Conservation (phyloP, 495 filamentous ascomycete genomes). For the Penicillium paradoxum region DNA sequence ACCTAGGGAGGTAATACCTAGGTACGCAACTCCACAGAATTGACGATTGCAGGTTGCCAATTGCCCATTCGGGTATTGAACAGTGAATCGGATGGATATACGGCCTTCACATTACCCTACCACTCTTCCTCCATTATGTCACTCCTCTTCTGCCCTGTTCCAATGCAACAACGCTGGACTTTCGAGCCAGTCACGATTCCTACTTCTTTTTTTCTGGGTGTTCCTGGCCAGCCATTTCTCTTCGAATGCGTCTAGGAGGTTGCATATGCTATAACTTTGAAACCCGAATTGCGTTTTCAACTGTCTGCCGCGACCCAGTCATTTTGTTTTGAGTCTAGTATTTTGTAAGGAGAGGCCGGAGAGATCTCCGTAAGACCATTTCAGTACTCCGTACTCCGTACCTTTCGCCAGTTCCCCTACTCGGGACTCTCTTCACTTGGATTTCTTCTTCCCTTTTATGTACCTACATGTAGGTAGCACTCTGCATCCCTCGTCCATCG, state of each 20-base stretch:
- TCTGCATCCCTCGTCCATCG: too few relatives aligned
- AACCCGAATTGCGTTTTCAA: conserved; percentile 17
- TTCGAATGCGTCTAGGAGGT: not conserved
- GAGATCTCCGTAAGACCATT: conserved; percentile 12
- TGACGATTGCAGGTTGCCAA: not conserved
- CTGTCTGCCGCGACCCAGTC: conserved; percentile 29
- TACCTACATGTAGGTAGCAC: too few relatives aligned
- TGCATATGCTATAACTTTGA: conserved; percentile 1
- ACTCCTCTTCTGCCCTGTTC: too few relatives aligned
- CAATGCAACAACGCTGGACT: too few relatives aligned
- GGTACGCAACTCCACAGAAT: not conserved
- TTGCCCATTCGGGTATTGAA: not conserved
- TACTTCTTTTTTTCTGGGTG: too few relatives aligned
- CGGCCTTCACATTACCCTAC: too few relatives aligned
- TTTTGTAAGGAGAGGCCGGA: conserved; percentile 9
- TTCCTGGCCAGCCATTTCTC: not conserved
- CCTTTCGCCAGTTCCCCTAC: conserved; percentile 1
- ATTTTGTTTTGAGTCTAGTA: conserved; percentile 17
- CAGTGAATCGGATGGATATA: too few relatives aligned
- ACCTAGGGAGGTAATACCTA: not conserved
- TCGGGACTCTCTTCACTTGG: not conserved
- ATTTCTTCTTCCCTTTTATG: not conserved
- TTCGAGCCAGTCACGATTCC: too few relatives aligned
- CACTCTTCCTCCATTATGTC: too few relatives aligned
- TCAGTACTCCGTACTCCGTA: conserved; percentile 4